Percentiles rank a stretch among this genome's conserved stretches.
phyloP scores from a whole-genome alignment of 257 asterid genomes.

The Solanum neorickii region DNA sequence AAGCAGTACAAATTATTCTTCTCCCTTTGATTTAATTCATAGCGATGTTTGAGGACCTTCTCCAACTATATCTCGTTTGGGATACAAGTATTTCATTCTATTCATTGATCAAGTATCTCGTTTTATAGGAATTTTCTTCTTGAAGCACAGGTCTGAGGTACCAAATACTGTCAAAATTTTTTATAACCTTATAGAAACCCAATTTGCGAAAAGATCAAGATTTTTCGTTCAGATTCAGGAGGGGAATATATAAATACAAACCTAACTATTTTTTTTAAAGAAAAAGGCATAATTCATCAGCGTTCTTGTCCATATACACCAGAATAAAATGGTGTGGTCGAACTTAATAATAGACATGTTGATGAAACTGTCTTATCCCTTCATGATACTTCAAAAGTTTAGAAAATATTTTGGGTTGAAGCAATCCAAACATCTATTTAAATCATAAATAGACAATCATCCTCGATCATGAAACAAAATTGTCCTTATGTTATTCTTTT shows the following conservation, averaged over 20 bases:
- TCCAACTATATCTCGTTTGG: not conserved
- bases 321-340: not conserved
- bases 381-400: not conserved
- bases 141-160: not conserved
- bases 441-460: not conserved
- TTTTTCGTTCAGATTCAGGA: not conserved
- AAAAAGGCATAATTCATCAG: not conserved
- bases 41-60: not conserved
- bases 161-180: not conserved
- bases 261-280: not conserved
- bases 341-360: constrained; percentile 1
- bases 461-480: not conserved
- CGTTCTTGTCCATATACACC: not conserved
- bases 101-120: not conserved
- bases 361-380: not conserved
- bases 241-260: not conserved
- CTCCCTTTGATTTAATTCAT: not conserved
- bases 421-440: not conserved
- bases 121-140: not conserved
- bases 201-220: not conserved
- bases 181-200: not conserved
- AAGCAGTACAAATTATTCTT: not conserved
- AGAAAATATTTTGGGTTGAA: not conserved
- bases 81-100: constrained; percentile 1
- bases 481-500: not conserved